These are phyloP conservation scores for Fereydounia khargensis DNA, from an alignment of 1,284 basidiomycete genomes.

Conservation along the genomic window DNA sequence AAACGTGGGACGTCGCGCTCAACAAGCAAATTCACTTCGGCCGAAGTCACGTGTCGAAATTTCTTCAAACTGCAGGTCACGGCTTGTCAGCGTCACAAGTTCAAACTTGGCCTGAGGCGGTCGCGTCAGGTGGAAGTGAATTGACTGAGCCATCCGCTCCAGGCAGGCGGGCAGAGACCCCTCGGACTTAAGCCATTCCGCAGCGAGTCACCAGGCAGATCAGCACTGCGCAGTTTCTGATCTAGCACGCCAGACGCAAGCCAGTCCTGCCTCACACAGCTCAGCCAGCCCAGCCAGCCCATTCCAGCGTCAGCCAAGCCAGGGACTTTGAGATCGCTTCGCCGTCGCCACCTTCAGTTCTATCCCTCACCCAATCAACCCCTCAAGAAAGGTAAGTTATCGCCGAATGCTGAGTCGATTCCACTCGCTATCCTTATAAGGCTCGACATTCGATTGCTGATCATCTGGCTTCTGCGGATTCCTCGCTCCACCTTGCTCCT, in stretches of 20 bases:
- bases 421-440: constrained; percentile 6
- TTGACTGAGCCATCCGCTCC: too few species aligned
- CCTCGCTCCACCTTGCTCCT: constrained; percentile 4
- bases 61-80: too few species aligned
- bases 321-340: constrained; percentile 1
- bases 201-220: constrained; percentile 1
- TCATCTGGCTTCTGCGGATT: not conserved
- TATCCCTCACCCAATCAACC: constrained; percentile 32
- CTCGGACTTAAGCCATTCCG: constrained; percentile 7
- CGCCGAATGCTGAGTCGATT: constrained; percentile 6
- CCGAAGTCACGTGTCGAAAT: constrained; percentile 4
- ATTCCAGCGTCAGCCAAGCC: constrained; percentile 1
- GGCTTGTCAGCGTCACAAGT: too few species aligned
- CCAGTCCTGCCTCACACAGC: not conserved
- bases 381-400: constrained; percentile 41
- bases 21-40: constrained; percentile 2
- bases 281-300: not conserved
- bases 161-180: too few species aligned
- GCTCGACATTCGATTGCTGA: too few species aligned
- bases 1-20: too few species aligned
- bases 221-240: not conserved
- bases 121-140: too few species aligned
- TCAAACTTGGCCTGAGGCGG: too few species aligned
- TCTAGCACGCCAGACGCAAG: not conserved
- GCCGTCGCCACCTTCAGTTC: constrained; percentile 6